Percentiles rank a stretch among this genome's conserved stretches.
These are phyloP conservation scores for Talaromyces sp. DNA, from an alignment of 2,329 filamentous ascomycete genomes.

Conservation along the genomic window DNA sequence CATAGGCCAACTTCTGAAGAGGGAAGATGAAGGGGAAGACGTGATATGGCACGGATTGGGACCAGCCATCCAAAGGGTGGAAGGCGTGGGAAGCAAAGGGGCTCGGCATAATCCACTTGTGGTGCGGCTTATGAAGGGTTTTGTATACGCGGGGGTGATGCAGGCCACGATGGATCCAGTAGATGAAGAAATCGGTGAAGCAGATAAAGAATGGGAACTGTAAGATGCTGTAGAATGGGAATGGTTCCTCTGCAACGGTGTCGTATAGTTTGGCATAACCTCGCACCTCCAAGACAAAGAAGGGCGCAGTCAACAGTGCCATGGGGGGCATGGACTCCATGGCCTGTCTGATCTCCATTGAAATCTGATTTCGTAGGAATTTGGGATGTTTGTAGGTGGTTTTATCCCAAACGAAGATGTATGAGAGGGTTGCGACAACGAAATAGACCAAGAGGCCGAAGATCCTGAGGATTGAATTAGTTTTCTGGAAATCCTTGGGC, in stretches of 20 bases:
- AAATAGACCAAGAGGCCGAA: slow-evolving; percentile 87
- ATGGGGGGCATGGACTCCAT: slow-evolving; percentile 77
- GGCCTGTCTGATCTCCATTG: slow-evolving; percentile 81
- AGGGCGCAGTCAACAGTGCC: slow-evolving; percentile 76
- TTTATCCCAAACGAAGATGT: slow-evolving; percentile 89
- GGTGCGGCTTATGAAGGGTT: slow-evolving; percentile 90
- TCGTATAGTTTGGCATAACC: slow-evolving; percentile 90
- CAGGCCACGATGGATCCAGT: slow-evolving; percentile 85
- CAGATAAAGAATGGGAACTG: slow-evolving; percentile 87
- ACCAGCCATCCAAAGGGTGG: slow-evolving; percentile 89
- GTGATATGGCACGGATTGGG: slow-evolving; percentile 89
- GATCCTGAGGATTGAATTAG: slow-evolving; percentile 59
- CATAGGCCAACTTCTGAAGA: slow-evolving; percentile 85
- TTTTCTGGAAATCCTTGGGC: not conserved
- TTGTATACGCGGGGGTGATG: slow-evolving; percentile 85
- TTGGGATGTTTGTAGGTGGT: slow-evolving; percentile 85
- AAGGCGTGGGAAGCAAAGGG: slow-evolving; percentile 92
- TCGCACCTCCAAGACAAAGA: slow-evolving; percentile 80
- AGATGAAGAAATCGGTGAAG: slow-evolving; percentile 89
- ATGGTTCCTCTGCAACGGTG: slow-evolving; percentile 71
- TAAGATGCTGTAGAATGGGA: slow-evolving; percentile 73
- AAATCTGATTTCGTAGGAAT: slow-evolving; percentile 91
- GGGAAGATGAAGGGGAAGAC: slow-evolving; percentile 91
- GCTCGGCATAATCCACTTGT: slow-evolving; percentile 99
- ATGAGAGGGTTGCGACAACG: slow-evolving; percentile 78